Evolutionary conservation across 108 stramenopile species (phyloP).

Genomic region (Skeletonema costatum): DNA sequence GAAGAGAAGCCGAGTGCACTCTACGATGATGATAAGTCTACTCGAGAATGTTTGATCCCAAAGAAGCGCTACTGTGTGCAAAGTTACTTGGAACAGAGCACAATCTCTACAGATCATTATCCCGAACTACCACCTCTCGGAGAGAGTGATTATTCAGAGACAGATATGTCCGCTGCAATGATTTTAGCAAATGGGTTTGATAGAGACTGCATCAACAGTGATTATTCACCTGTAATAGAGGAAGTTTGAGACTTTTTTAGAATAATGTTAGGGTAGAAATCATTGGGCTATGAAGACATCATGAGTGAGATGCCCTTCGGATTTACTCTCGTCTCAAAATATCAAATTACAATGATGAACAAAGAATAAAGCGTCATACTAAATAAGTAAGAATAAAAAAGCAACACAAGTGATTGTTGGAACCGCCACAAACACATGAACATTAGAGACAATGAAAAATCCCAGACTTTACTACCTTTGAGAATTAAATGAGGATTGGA

Average conservation of each 20-base stretch:
- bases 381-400: no score
- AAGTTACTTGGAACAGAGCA: not conserved
- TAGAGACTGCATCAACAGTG: not conserved
- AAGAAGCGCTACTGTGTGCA: slow-evolving; percentile 33
- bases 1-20: not conserved
- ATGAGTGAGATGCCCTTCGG: no score
- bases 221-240: not conserved
- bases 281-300: no score
- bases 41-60: slow-evolving; percentile 20
- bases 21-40: not conserved
- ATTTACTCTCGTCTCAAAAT: no score
- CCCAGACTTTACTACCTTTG: no score
- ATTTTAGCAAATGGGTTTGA: slow-evolving; percentile 48
- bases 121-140: not conserved
- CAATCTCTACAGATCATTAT: not conserved
- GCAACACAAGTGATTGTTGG: no score
- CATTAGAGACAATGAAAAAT: no score
- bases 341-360: no score
- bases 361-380: no score
- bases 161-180: slow-evolving; percentile 46
- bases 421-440: no score
- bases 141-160: slow-evolving; percentile 15
- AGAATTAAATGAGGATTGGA: no score
- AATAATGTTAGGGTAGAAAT: not conserved
- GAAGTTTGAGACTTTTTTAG: not conserved